Conservation (phyloP, 805 yeast genomes). For the Komagataella ulmi region DNA sequence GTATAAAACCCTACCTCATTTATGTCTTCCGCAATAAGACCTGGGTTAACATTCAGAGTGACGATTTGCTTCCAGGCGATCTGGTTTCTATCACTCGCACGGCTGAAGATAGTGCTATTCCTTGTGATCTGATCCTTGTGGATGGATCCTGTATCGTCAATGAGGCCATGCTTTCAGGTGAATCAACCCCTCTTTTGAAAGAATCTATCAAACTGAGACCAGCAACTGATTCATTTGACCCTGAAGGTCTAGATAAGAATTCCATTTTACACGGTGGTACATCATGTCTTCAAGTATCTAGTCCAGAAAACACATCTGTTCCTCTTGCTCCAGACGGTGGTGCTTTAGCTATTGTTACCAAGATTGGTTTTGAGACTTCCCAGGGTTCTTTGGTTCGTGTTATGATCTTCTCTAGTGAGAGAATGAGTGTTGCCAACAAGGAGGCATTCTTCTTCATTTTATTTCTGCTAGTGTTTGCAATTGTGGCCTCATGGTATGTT, state of each 20-base stretch:
- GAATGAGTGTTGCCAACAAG: conserved; percentile 89
- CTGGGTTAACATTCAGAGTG: conserved; percentile 63
- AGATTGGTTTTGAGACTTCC: conserved; percentile 97
- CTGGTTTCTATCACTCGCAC: conserved; percentile 80
- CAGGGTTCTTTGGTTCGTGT: conserved; percentile 96
- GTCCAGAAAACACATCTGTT: conserved; percentile 38
- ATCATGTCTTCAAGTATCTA: conserved; percentile 80
- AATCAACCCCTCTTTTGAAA: conserved; percentile 90
- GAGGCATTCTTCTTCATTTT: conserved; percentile 90
- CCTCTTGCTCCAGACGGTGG: conserved; percentile 82
- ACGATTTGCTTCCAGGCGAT: conserved; percentile 83
- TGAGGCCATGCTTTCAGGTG: conserved; percentile 98
- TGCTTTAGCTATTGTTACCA: conserved; percentile 78
- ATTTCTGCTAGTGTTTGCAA: conserved; percentile 80
- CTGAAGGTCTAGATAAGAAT: conserved; percentile 81
- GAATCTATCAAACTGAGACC: conserved; percentile 86
- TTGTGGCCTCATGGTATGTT: conserved; percentile 94
- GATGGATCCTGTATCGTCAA: conserved; percentile 93
- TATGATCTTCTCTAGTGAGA: conserved; percentile 93
- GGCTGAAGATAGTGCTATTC: conserved; percentile 81
- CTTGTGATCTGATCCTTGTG: conserved; percentile 79
- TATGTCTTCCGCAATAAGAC: conserved; percentile 54
- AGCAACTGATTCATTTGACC: conserved; percentile 45
- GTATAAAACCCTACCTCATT: conserved; percentile 79
- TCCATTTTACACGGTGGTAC: conserved; percentile 92